phyloP scores from a whole-genome alignment of 495 filamentous ascomycete species.

The Xylaria bambusicola region DNA sequence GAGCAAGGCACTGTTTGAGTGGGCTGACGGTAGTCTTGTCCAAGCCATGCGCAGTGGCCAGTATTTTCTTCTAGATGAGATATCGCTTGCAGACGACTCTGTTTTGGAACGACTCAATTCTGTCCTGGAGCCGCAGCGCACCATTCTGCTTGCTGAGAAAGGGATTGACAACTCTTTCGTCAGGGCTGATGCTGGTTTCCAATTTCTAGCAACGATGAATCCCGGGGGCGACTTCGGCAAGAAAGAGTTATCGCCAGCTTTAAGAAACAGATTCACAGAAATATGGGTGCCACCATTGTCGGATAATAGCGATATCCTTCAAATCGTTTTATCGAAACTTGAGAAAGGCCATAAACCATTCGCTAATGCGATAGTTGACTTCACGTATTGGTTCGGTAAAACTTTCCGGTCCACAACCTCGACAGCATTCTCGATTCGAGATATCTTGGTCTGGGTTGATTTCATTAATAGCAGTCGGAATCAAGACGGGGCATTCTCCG shows the following conservation, averaged over 20 bases:
- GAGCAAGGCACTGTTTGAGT: conserved; percentile 87
- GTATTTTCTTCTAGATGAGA: conserved; percentile 95
- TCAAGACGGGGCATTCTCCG: conserved; percentile 41
- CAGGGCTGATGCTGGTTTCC: conserved; percentile 77
- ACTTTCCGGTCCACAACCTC: conserved; percentile 72
- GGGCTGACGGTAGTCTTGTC: conserved; percentile 93
- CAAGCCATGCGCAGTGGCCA: conserved; percentile 88
- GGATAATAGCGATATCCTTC: conserved; percentile 78
- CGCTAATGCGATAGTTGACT: conserved; percentile 71
- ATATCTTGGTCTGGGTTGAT: conserved; percentile 89
- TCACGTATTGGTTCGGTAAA: conserved; percentile 88
- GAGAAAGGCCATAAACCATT: conserved; percentile 46
- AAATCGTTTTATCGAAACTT: conserved; percentile 81
- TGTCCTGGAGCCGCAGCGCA: conserved; percentile 87
- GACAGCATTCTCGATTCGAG: conserved; percentile 80
- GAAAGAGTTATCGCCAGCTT: conserved; percentile 89
- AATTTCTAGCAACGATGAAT: conserved; percentile 98
- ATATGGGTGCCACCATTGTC: conserved; percentile 92
- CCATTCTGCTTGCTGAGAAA: conserved; percentile 90
- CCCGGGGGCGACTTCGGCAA: conserved; percentile 98
- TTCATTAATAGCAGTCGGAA: conserved; percentile 72
- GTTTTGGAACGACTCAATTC: conserved; percentile 96
- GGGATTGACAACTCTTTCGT: conserved; percentile 79
- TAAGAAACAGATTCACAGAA: conserved; percentile 96
- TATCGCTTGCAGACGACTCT: conserved; percentile 96